Conservation (phyloP, 768 basidiomycete genomes). For the Mycena haematopus region DNA sequence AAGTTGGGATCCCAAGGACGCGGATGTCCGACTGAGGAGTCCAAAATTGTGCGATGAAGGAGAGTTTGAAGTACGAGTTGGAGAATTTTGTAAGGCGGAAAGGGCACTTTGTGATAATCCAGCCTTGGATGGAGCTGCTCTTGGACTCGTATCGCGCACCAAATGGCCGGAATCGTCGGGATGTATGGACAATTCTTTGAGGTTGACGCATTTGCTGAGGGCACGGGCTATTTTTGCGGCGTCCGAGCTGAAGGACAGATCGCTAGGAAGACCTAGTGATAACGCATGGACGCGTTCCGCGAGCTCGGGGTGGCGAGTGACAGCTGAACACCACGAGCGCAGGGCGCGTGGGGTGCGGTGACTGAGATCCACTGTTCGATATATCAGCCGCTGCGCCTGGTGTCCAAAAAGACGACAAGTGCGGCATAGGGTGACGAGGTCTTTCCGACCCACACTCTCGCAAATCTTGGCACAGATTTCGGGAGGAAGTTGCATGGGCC, state of each 20-base stretch:
- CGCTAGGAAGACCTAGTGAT: constrained; percentile 2
- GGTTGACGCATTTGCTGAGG: constrained; percentile 20
- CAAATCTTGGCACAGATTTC: constrained; percentile 20
- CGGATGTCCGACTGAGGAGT: constrained; percentile 19
- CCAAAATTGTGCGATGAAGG: constrained; percentile 21
- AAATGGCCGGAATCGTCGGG: background rate
- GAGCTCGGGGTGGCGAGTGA: constrained; percentile 13
- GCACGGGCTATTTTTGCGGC: constrained; percentile 10
- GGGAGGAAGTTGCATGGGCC: constrained; percentile 10
- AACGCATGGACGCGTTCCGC: constrained; percentile 16
- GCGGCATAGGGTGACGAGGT: constrained; percentile 20
- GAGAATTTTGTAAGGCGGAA: constrained; percentile 26
- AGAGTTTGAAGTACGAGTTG: constrained; percentile 18
- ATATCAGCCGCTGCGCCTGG: constrained; percentile 19
- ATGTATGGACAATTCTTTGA: constrained; percentile 16
- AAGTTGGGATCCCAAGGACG: constrained; percentile 15
- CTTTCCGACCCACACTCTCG: constrained; percentile 6
- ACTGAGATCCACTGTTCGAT: constrained; percentile 18
- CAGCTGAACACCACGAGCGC: constrained; percentile 19
- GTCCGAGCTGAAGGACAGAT: constrained; percentile 14
- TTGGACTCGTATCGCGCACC: background rate
- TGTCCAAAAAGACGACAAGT: constrained; percentile 19
- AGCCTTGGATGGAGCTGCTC: constrained; percentile 11
- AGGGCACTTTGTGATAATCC: constrained; percentile 17
- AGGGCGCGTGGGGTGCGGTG: background rate